phyloP scores from a whole-genome alignment of 169 alveolate species.

The Neospora caninum region DNA sequence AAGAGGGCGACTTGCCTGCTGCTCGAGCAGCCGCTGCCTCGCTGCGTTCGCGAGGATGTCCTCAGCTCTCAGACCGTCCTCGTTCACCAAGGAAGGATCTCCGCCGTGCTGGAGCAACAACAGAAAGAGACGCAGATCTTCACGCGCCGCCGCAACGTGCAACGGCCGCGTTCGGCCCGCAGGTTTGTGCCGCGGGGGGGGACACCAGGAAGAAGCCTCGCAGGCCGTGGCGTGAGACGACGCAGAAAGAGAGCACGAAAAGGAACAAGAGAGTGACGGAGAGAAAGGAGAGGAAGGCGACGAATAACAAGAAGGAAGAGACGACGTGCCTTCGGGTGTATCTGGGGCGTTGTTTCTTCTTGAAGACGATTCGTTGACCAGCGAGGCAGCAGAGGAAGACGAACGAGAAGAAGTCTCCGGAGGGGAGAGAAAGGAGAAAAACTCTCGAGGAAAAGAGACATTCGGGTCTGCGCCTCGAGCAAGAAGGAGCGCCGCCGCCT shows the following conservation, averaged over 20 bases:
- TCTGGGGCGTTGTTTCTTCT: neutral
- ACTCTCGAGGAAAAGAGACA: neutral
- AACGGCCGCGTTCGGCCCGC: neutral
- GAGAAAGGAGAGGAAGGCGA: too few relatives aligned
- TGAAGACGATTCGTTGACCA: neutral
- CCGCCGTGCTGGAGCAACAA: slow-evolving; percentile 7
- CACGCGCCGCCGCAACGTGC: neutral
- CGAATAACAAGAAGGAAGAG: neutral
- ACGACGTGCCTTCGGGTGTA: neutral
- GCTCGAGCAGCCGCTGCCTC: too few relatives aligned
- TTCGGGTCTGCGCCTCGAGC: slow-evolving; percentile 30
- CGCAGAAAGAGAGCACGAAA: neutral
- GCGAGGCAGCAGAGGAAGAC: too few relatives aligned
- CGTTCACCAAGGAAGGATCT: neutral
- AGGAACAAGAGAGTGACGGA: neutral
- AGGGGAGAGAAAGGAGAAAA: too few relatives aligned
- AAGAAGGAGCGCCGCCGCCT: neutral
- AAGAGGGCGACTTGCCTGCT: too few relatives aligned
- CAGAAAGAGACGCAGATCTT: neutral
- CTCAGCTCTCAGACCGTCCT: neutral
- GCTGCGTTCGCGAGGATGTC: neutral
- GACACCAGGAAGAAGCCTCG: neutral
- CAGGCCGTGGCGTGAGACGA: neutral
- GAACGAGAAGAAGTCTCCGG: too few relatives aligned
- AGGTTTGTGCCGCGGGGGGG: neutral